Percentiles rank a stretch among this genome's conserved stretches.
Conservation (phyloP, 176 grass and related monocot genomes). For the Puya raimondii region DNA sequence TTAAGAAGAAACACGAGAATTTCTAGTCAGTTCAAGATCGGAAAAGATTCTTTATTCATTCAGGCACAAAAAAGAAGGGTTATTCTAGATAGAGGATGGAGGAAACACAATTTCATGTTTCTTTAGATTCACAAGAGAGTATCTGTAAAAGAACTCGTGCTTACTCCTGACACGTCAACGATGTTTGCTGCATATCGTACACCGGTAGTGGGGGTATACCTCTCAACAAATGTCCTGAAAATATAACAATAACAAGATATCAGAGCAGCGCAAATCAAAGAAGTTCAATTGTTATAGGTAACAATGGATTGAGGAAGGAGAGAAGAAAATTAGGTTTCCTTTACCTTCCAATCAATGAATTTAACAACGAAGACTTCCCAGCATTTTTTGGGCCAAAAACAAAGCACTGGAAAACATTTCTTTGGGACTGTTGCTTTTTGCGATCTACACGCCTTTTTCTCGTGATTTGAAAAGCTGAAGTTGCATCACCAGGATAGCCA, state of each 20-base stretch:
- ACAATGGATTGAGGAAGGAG: not conserved
- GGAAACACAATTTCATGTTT: not conserved
- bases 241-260: conserved; percentile 8
- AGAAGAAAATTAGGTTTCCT: not conserved
- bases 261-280: not conserved
- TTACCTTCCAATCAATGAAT: conserved; percentile 84
- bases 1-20: conserved; percentile 19
- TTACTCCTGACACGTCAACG: conserved; percentile 73
- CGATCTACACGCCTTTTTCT: conserved; percentile 91
- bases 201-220: conserved; percentile 42
- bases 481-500: conserved; percentile 60
- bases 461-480: conserved; percentile 71
- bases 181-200: conserved; percentile 72
- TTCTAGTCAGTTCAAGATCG: not conserved
- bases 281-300: not conserved
- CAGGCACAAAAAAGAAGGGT: not conserved
- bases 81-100: not conserved
- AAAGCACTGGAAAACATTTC: conserved; percentile 79
- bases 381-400: conserved; percentile 84
- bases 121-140: not conserved
- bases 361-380: conserved; percentile 78
- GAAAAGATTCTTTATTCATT: not conserved
- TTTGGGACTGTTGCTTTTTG: conserved; percentile 71
- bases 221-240: conserved; percentile 69
- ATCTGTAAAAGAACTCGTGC: not conserved